Percentiles rank a stretch among this genome's conserved stretches.
Evolutionary conservation across 73 alveolate species (phyloP).

Genomic region (Blepharisma japonicum): DNA sequence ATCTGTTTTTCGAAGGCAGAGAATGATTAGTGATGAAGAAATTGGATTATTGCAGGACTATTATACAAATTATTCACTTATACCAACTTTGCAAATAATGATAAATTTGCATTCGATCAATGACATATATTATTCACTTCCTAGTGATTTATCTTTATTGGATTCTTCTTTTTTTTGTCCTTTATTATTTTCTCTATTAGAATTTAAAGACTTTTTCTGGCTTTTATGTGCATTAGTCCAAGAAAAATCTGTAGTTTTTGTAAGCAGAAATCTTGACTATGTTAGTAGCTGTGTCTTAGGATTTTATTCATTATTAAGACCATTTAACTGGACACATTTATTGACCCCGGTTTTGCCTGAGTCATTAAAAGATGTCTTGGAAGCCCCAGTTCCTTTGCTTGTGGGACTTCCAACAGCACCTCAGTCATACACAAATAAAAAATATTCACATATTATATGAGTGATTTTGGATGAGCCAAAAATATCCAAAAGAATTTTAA

Average conservation of each 20-base stretch:
- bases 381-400: constrained; percentile 35
- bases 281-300: constrained; percentile 27
- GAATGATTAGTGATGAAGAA: too few relatives aligned
- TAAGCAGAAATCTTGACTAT: constrained; percentile 3
- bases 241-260: constrained; percentile 23
- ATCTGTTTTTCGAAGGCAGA: too few relatives aligned
- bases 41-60: too few relatives aligned
- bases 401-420: constrained; percentile 18
- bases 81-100: too few relatives aligned
- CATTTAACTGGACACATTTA: constrained; percentile 28
- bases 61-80: too few relatives aligned
- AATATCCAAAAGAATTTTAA: too few relatives aligned
- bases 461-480: not conserved
- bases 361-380: constrained; percentile 28
- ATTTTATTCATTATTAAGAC: constrained; percentile 2
- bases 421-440: not conserved
- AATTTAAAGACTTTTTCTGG: not conserved
- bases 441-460: not conserved
- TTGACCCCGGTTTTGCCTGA: constrained; percentile 25
- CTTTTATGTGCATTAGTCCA: constrained; percentile 9
- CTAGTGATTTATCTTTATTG: not conserved
- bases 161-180: not conserved
- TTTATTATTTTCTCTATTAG: not conserved
- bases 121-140: not conserved
- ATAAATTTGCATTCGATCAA: too few relatives aligned